Percentiles rank a stretch among this genome's conserved stretches.
Evolutionary conservation across 2,329 filamentous ascomycete genomes (phyloP).

Genomic region (Chaetomiaceae sp.): DNA sequence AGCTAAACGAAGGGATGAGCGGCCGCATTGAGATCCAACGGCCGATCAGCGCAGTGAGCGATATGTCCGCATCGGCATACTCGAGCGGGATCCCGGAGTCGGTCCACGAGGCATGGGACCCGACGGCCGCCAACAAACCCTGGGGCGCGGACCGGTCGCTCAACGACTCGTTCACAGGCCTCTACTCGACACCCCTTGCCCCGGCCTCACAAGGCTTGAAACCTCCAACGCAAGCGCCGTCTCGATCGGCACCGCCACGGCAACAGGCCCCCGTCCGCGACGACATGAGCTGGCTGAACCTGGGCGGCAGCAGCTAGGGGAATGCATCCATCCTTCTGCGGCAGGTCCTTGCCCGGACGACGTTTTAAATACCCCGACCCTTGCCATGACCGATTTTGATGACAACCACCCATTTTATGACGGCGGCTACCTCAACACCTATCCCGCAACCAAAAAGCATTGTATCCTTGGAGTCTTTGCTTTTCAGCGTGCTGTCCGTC

Average conservation of each 20-base stretch:
- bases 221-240: conserved; percentile 30
- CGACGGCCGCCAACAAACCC: conserved; percentile 39
- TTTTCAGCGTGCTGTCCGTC: not conserved
- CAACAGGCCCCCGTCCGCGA: conserved; percentile 50
- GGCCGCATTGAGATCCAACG: conserved; percentile 54
- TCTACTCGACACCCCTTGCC: conserved; percentile 42
- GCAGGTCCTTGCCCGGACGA: no score
- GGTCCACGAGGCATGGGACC: conserved; percentile 54
- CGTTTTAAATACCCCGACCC: not conserved
- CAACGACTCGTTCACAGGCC: conserved; percentile 48
- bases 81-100: conserved; percentile 64
- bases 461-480: no score
- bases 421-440: not conserved
- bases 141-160: conserved; percentile 50
- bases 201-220: conserved; percentile 35
- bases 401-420: not conserved
- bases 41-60: conserved; percentile 45
- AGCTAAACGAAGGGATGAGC: conserved; percentile 54
- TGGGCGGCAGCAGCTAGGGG: conserved; percentile 50
- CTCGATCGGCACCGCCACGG: conserved; percentile 34
- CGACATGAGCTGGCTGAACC: conserved; percentile 79
- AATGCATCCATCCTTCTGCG: no score
- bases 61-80: conserved; percentile 45
- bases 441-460: no score
- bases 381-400: not conserved